phyloP scores from a whole-genome alignment of 768 basidiomycete genomes.

The Tulasnella sp. region DNA sequence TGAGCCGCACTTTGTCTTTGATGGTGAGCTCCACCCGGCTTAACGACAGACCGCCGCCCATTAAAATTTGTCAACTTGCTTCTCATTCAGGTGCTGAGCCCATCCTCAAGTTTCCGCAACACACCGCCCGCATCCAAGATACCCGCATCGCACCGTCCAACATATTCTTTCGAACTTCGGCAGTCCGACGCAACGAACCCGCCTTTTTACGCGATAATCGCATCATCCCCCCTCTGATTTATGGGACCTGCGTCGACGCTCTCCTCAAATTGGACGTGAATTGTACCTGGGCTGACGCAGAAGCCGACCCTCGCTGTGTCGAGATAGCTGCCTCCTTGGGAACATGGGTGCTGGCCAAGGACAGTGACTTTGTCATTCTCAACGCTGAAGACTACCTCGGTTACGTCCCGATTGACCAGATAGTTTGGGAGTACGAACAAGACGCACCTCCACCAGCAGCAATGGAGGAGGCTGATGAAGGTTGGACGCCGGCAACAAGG shows the following conservation, averaged over 20 bases:
- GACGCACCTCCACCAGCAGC: not conserved
- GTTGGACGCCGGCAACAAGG: constrained; percentile 33
- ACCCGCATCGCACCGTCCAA: constrained; percentile 57
- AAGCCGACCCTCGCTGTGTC: constrained; percentile 71
- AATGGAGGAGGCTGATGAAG: constrained; percentile 24
- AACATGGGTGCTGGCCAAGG: constrained; percentile 71
- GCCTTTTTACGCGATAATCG: constrained; percentile 69
- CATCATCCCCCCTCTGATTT: constrained; percentile 66
- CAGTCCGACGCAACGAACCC: constrained; percentile 54
- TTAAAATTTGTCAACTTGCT: not conserved
- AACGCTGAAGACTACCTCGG: constrained; percentile 69
- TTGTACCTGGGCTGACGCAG: constrained; percentile 61
- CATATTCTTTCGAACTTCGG: constrained; percentile 78
- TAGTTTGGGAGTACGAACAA: constrained; percentile 53
- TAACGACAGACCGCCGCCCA: not conserved
- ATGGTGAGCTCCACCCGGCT: constrained; percentile 50
- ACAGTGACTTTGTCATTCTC: constrained; percentile 79
- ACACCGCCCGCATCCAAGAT: constrained; percentile 55
- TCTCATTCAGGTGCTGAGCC: constrained; percentile 57
- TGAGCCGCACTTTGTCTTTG: constrained; percentile 70
- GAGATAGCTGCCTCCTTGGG: constrained; percentile 69
- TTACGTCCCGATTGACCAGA: constrained; percentile 70
- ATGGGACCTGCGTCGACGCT: constrained; percentile 55
- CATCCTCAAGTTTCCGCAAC: constrained; percentile 65
- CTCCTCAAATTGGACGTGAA: constrained; percentile 37